Evolutionary conservation across 257 asterid species (phyloP).

Genomic region (Paulownia fortunei): DNA sequence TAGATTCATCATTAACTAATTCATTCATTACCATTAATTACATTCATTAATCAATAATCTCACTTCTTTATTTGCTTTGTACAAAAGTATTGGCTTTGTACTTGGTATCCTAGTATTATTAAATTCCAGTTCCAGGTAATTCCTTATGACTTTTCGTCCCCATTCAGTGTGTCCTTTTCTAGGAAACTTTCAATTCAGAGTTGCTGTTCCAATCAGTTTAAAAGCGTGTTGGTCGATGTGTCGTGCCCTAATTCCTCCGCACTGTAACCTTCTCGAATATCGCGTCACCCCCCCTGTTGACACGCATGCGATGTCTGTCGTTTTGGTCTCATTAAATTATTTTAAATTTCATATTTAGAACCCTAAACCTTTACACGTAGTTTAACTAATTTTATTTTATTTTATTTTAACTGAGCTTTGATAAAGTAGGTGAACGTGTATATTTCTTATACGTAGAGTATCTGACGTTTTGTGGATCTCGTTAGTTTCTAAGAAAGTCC

Average conservation of each 20-base stretch:
- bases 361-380: background rate
- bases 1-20: no score
- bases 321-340: background rate
- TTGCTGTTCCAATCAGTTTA: conserved; percentile 21
- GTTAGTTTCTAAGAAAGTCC: background rate
- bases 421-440: background rate
- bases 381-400: background rate
- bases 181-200: conserved; percentile 23
- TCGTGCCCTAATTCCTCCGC: conserved; percentile 26
- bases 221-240: conserved; percentile 23
- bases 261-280: conserved; percentile 24
- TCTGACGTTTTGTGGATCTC: background rate
- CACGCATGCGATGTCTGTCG: conserved; percentile 39
- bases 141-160: conserved; percentile 33
- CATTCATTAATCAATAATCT: background rate
- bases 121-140: conserved; percentile 40
- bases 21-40: background rate
- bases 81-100: conserved; percentile 11
- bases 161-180: conserved; percentile 28
- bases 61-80: no score
- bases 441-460: background rate
- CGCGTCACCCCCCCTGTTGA: background rate
- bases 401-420: background rate
- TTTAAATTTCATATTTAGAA: background rate
- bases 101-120: conserved; percentile 17